Evolutionary conservation across 768 basidiomycete species (phyloP).

Genomic region (Candolleomyces efflorescens): DNA sequence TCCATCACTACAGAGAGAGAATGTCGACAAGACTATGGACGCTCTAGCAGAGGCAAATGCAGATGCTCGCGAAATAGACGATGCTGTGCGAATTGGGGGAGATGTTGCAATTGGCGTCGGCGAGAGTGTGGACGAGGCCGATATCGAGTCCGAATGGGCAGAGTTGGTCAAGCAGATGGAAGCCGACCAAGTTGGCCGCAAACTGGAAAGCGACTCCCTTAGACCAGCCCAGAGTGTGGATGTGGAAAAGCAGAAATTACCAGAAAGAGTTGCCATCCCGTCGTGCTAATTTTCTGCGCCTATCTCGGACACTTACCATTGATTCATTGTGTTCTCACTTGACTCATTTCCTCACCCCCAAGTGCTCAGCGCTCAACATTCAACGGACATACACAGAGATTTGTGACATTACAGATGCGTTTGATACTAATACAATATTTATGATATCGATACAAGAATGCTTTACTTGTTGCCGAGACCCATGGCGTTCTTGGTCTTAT

Average conservation of each 20-base stretch:
- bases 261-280: no score
- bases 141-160: slow-evolving; percentile 62
- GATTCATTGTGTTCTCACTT: no score
- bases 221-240: neutral
- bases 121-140: slow-evolving; percentile 40
- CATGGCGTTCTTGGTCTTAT: slow-evolving; percentile 51
- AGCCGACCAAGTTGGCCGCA: neutral
- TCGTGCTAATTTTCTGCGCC: no score
- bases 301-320: no score
- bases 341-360: no score
- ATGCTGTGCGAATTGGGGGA: slow-evolving; percentile 65
- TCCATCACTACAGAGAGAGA: slow-evolving; percentile 73
- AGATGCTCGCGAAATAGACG: slow-evolving; percentile 79
- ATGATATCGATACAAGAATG: neutral
- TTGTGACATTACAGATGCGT: no score
- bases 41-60: slow-evolving; percentile 79
- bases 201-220: neutral
- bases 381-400: no score
- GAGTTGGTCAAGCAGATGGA: slow-evolving; percentile 41
- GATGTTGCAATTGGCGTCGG: slow-evolving; percentile 55
- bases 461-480: slow-evolving; percentile 37
- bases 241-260: neutral
- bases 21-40: slow-evolving; percentile 84
- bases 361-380: no score
- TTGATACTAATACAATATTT: no score